phyloP scores from a whole-genome alignment of 169 alveolate species.

The Cryptosporidium sp. region DNA sequence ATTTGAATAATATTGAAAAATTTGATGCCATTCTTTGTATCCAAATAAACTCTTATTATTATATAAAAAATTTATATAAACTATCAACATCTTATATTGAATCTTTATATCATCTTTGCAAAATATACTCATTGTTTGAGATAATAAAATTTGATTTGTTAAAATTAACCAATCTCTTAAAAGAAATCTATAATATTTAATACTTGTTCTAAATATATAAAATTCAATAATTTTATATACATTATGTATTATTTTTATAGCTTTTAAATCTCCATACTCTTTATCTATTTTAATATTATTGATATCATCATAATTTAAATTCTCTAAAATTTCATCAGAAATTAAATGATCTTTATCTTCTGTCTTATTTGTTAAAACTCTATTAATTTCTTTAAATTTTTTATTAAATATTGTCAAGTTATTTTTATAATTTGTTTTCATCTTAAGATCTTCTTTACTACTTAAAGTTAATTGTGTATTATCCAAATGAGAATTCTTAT shows the following conservation, averaged over 20 bases:
- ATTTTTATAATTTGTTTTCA: background rate
- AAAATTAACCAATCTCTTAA: constrained; percentile 27
- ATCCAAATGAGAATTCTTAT: constrained; percentile 24
- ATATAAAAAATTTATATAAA: constrained; percentile 3
- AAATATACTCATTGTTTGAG: constrained; percentile 12
- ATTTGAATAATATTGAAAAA: constrained; percentile 8
- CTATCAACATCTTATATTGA: constrained; percentile 8
- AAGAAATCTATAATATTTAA: constrained; percentile 1
- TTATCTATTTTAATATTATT: constrained; percentile 7
- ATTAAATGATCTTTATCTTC: constrained; percentile 11
- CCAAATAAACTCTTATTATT: constrained; percentile 20
- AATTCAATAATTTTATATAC: constrained; percentile 35
- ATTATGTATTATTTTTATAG: constrained; percentile 18
- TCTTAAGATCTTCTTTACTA: constrained; percentile 2
- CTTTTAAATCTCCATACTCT: background rate
- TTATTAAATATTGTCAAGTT: background rate
- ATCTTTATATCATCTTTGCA: constrained; percentile 30
- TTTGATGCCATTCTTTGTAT: constrained; percentile 24
- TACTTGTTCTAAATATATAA: constrained; percentile 21
- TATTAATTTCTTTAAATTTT: constrained; percentile 34
- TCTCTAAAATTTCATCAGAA: constrained; percentile 31
- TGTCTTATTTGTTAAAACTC: background rate
- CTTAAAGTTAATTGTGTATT: constrained; percentile 49
- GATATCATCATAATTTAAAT: constrained; percentile 2
- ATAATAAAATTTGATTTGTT: constrained; percentile 6